These are phyloP conservation scores for Ceriops decandra DNA, from an alignment of 345 rosid genomes.

Conservation along the genomic window DNA sequence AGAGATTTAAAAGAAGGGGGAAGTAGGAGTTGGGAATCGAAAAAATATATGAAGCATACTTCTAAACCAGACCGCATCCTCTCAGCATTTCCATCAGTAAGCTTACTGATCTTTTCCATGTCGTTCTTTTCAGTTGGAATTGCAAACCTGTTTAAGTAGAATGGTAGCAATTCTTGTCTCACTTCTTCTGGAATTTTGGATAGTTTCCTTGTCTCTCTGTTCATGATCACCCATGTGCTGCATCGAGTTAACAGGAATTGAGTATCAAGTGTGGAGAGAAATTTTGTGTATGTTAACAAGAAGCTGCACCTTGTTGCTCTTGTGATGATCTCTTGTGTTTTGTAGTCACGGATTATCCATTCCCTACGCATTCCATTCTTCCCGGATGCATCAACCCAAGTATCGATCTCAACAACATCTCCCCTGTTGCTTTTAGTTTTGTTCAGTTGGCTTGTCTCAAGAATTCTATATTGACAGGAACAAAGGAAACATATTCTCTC, in stretches of 20 bases:
- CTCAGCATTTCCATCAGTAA: slow-evolving; percentile 18
- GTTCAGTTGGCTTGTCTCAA: background rate
- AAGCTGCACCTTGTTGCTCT: slow-evolving; percentile 20
- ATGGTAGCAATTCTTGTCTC: slow-evolving; percentile 19
- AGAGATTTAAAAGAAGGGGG: too few relatives aligned
- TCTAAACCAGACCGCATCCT: slow-evolving; percentile 17
- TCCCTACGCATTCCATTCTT: slow-evolving; percentile 29
- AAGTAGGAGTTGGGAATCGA: too few relatives aligned
- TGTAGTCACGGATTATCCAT: slow-evolving; percentile 25
- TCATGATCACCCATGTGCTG: slow-evolving; percentile 32
- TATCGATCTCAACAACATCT: slow-evolving; percentile 26
- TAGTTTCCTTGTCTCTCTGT: slow-evolving; percentile 23
- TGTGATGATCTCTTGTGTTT: slow-evolving; percentile 20
- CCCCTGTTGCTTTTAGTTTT: slow-evolving; percentile 15
- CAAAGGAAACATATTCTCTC: background rate
- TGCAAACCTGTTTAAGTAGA: slow-evolving; percentile 18
- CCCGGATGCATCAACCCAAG: slow-evolving; percentile 26
- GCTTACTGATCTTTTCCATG: slow-evolving; percentile 17
- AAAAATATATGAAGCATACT: background rate
- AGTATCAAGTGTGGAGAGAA: background rate
- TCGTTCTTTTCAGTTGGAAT: slow-evolving; percentile 11
- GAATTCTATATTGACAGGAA: background rate
- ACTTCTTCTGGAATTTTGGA: slow-evolving; percentile 26
- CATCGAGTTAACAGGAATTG: background rate
- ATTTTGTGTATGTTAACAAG: background rate